These are phyloP conservation scores for Aspergillus niger DNA, from an alignment of 2,329 filamentous ascomycete species.

Conservation along the genomic window DNA sequence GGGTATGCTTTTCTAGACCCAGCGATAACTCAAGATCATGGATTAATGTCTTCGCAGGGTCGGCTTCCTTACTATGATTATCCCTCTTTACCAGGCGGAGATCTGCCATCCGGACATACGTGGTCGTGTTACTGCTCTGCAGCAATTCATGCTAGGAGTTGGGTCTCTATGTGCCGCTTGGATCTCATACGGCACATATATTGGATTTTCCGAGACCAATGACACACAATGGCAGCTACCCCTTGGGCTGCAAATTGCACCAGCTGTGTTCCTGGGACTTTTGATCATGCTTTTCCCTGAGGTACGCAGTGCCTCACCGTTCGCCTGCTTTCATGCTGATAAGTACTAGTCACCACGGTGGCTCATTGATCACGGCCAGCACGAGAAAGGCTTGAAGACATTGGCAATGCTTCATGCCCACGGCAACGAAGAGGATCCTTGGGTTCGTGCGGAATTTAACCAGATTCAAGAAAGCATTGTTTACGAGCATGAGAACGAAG, in stretches of 20 bases:
- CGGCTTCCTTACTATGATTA: conserved; percentile 64
- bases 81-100: conserved; percentile 76
- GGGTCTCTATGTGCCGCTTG: conserved; percentile 72
- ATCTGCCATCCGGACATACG: conserved; percentile 76
- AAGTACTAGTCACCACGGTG: conserved; percentile 60
- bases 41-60: conserved; percentile 50
- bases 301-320: conserved; percentile 20
- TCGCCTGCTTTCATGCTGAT: conserved; percentile 4
- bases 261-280: conserved; percentile 63
- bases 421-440: conserved; percentile 66
- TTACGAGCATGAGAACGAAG: conserved; percentile 67
- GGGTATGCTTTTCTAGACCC: conserved; percentile 29
- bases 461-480: conserved; percentile 69
- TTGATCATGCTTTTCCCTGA: conserved; percentile 76
- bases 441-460: conserved; percentile 71
- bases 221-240: conserved; percentile 63
- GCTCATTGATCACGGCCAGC: conserved; percentile 71
- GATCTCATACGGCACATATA: conserved; percentile 68
- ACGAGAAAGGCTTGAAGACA: conserved; percentile 65
- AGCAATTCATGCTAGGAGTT: conserved; percentile 81
- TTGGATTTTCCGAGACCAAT: conserved; percentile 50
- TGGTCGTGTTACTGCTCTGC: conserved; percentile 71
- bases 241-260: conserved; percentile 71
- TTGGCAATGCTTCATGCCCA: conserved; percentile 70
- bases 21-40: conserved; percentile 28